These are phyloP conservation scores for Biscogniauxia mediterranea DNA, from an alignment of 2,329 filamentous ascomycete species.

Conservation along the genomic window DNA sequence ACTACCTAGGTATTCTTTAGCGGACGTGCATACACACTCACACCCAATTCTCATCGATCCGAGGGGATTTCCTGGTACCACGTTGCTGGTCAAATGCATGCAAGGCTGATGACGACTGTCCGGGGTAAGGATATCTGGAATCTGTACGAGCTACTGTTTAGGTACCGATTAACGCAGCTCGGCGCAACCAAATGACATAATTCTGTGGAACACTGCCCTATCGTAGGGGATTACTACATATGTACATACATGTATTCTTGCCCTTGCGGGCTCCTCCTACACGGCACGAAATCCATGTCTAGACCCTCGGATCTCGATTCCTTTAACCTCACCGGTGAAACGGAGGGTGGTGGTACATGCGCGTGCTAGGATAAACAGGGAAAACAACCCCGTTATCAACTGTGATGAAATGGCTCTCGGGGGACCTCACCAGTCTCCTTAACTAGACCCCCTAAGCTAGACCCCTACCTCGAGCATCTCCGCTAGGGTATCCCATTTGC, in stretches of 20 bases:
- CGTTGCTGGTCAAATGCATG: background rate
- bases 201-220: constrained; percentile 1
- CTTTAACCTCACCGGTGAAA: background rate
- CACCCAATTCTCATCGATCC: background rate
- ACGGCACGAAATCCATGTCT: background rate
- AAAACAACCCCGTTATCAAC: background rate
- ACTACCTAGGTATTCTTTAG: too few relatives aligned
- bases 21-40: too few relatives aligned
- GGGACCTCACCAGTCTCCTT: constrained; percentile 13
- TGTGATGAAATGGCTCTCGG: background rate
- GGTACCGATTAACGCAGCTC: background rate
- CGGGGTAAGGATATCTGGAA: background rate
- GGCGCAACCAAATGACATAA: constrained; percentile 6
- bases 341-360: background rate
- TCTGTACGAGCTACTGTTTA: background rate
- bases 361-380: background rate
- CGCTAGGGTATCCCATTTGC: constrained; percentile 77
- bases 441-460: constrained; percentile 24
- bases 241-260: background rate
- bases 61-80: background rate
- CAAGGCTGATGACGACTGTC: constrained; percentile 1
- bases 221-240: background rate
- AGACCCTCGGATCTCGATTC: constrained; percentile 10
- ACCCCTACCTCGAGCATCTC: constrained; percentile 67
- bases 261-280: background rate